Evolutionary conservation across 441 rosid genomes (phyloP).

Genomic region (Erodium chrysanthum): DNA sequence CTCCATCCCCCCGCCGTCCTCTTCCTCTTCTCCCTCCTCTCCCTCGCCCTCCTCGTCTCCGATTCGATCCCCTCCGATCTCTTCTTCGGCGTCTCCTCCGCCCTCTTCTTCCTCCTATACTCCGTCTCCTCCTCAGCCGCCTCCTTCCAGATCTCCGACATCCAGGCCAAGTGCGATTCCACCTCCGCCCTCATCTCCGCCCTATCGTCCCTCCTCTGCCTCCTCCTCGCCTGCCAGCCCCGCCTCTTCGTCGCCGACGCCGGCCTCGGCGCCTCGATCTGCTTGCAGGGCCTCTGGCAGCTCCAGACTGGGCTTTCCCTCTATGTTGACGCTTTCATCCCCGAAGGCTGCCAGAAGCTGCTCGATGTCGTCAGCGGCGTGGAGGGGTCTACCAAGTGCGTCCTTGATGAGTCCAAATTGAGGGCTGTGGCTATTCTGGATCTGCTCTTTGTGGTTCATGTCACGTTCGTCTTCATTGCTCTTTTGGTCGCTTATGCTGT

Average conservation of each 20-base stretch:
- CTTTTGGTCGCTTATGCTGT: slow-evolving; percentile 46
- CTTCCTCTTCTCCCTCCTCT: slow-evolving; percentile 66
- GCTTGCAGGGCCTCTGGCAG: slow-evolving; percentile 78
- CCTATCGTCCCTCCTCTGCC: slow-evolving; percentile 44
- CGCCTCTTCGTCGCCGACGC: slow-evolving; percentile 57
- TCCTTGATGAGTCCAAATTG: slow-evolving; percentile 58
- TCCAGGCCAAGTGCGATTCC: slow-evolving; percentile 69
- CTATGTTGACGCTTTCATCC: slow-evolving; percentile 74
- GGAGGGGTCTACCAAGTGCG: slow-evolving; percentile 81
- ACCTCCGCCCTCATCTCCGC: slow-evolving; percentile 57
- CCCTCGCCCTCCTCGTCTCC: slow-evolving; percentile 46
- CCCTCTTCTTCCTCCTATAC: slow-evolving; percentile 61
- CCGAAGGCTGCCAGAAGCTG: slow-evolving; percentile 81
- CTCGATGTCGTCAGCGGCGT: slow-evolving; percentile 69
- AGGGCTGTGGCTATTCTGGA: slow-evolving; percentile 82
- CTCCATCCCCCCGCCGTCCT: slow-evolving; percentile 74
- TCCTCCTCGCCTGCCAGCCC: slow-evolving; percentile 56
- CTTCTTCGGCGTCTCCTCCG: slow-evolving; percentile 68
- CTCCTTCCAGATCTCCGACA: slow-evolving; percentile 66
- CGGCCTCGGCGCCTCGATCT: slow-evolving; percentile 54
- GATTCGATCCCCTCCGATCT: slow-evolving; percentile 57
- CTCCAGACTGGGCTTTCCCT: slow-evolving; percentile 84
- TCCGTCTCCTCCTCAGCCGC: slow-evolving; percentile 55
- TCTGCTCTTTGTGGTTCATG: slow-evolving; percentile 63
- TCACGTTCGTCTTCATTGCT: slow-evolving; percentile 47